phyloP scores from a whole-genome alignment of 139 green algal species.

The Ulvella scutata region DNA sequence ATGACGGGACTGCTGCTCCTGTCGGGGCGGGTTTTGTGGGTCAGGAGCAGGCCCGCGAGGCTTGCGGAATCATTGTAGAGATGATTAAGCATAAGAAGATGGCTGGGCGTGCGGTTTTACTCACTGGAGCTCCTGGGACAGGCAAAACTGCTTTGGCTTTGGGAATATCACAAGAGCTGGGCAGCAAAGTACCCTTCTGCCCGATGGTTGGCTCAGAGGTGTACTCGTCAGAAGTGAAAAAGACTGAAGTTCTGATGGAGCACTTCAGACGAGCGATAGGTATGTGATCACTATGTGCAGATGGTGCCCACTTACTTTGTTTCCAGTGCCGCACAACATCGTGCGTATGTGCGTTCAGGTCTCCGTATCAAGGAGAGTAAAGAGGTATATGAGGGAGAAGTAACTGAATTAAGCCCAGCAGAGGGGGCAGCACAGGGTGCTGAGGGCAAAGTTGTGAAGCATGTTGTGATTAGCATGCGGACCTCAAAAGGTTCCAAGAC shows the following conservation, averaged over 20 bases:
- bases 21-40: slow-evolving; percentile 85
- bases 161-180: slow-evolving; percentile 89
- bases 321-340: not conserved
- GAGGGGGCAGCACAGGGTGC: slow-evolving; percentile 49
- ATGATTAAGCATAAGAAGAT: slow-evolving; percentile 98
- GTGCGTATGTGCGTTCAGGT: slow-evolving; percentile 24
- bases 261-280: slow-evolving; percentile 94
- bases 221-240: slow-evolving; percentile 97
- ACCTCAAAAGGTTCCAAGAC: slow-evolving; percentile 95
- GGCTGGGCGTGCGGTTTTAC: slow-evolving; percentile 83
- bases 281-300: slow-evolving; percentile 15
- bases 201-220: slow-evolving; percentile 98
- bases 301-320: not conserved
- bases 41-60: slow-evolving; percentile 84
- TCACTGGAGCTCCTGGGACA: slow-evolving; percentile 89
- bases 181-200: slow-evolving; percentile 92
- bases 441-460: slow-evolving; percentile 77
- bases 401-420: slow-evolving; percentile 91
- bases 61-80: slow-evolving; percentile 92
- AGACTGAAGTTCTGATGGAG: slow-evolving; percentile 99
- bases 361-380: slow-evolving; percentile 99
- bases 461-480: slow-evolving; percentile 92
- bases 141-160: slow-evolving; percentile 97
- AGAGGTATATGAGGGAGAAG: slow-evolving; percentile 98
- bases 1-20: slow-evolving; percentile 59